These are phyloP conservation scores for Hapsidospora chrysogenum DNA, from an alignment of 495 filamentous ascomycete genomes.

Conservation along the genomic window DNA sequence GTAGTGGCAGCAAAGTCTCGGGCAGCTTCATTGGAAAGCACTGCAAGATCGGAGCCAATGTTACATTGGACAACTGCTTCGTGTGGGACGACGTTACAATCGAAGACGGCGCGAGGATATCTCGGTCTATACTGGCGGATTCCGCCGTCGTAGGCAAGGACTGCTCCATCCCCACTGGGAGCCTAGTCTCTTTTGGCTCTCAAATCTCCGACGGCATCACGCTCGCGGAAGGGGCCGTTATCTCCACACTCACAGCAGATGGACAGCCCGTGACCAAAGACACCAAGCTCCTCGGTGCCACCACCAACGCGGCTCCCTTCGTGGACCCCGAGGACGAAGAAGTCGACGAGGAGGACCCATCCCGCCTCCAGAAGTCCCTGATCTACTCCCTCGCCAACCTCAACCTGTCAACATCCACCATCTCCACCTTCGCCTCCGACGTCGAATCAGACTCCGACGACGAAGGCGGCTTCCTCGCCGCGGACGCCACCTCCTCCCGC, in stretches of 20 bases:
- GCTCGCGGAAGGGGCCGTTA: constrained; percentile 12
- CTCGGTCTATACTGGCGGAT: constrained; percentile 60
- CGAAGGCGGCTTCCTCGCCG: constrained; percentile 1
- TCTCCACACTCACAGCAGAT: constrained; percentile 19
- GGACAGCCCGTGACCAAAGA: constrained; percentile 32
- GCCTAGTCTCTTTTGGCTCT: constrained; percentile 67
- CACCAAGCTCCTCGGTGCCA: constrained; percentile 33
- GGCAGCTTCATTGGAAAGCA: constrained; percentile 66
- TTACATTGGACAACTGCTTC: constrained; percentile 62
- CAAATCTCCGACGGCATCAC: constrained; percentile 40
- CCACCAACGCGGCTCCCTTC: constrained; percentile 33
- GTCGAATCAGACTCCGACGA: constrained; percentile 9
- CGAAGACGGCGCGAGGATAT: constrained; percentile 51
- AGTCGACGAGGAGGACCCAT: constrained; percentile 20
- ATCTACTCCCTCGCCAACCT: constrained; percentile 55
- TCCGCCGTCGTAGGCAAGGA: constrained; percentile 51
- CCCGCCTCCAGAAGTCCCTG: constrained; percentile 22
- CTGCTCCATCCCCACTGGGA: constrained; percentile 49
- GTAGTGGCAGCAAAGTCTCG: constrained; percentile 46
- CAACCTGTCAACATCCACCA: constrained; percentile 58
- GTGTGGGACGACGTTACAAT: constrained; percentile 79
- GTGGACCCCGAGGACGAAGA: constrained; percentile 30
- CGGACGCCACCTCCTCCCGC: constrained; percentile 10
- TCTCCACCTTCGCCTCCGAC: constrained; percentile 40
- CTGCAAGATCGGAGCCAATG: constrained; percentile 74